Evolutionary conservation across 768 basidiomycete genomes (phyloP).

Genomic region (Mycena polygramma): DNA sequence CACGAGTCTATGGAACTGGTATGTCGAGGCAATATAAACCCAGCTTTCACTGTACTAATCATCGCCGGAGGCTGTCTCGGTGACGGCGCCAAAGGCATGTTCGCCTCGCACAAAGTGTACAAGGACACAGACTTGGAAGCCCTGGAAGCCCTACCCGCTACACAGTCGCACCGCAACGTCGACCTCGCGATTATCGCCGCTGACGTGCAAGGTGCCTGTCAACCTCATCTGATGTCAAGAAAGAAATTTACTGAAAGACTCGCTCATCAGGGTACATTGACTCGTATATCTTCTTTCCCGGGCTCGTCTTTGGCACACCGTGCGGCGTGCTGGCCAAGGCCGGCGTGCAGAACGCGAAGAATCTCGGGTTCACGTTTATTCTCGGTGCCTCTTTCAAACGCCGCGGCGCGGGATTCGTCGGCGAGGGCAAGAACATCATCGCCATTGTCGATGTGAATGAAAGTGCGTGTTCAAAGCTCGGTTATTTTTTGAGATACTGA

Average conservation of each 20-base stretch:
- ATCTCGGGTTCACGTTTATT: conserved; percentile 5
- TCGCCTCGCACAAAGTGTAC: conserved; percentile 55
- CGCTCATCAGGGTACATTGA: neutral
- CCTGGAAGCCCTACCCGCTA: conserved; percentile 59
- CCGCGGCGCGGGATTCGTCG: conserved; percentile 21
- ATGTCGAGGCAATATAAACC: neutral
- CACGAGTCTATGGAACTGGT: too few species aligned
- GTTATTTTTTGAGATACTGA: neutral
- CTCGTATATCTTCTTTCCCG: conserved; percentile 27
- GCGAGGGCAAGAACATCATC: conserved; percentile 17
- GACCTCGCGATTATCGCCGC: conserved; percentile 63
- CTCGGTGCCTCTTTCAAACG: conserved; percentile 15
- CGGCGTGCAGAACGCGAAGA: conserved; percentile 48
- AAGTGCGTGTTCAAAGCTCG: conserved; percentile 8
- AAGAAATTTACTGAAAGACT: neutral
- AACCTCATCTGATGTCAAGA: neutral
- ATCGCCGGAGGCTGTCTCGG: conserved; percentile 51
- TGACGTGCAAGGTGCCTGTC: conserved; percentile 56
- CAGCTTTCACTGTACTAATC: neutral
- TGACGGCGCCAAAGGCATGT: conserved; percentile 59
- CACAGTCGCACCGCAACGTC: conserved; percentile 62
- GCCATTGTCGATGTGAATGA: conserved; percentile 26
- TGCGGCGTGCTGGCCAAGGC: conserved; percentile 48
- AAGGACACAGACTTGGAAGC: conserved; percentile 60
- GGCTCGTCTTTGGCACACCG: conserved; percentile 39